Evolutionary conservation across 495 filamentous ascomycete genomes (phyloP), one percentile per base, ranked within the genome.

Genomic region (Neurospora pannonica): DNA sequence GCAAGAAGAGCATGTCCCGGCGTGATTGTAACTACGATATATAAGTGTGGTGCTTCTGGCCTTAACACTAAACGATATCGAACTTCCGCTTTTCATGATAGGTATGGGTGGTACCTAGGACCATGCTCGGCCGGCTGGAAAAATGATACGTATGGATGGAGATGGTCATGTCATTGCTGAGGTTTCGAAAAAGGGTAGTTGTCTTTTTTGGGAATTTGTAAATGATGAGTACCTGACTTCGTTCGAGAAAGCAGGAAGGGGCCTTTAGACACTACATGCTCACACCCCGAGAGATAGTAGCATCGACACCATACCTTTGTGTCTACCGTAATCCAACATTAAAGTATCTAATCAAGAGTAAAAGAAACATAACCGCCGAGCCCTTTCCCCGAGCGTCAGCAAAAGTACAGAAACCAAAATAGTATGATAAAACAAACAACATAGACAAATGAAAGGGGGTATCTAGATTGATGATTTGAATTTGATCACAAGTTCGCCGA

Each of bases 401-500:
- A 67, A 67, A 54, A 67, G 54, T 42, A 70, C 15, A 60, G 37
- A 54, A 38, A 24, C 36, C 5, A 7, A 40, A n/a, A 15, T 60
- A 28, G 48, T 38, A 69, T 34, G 34, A 38, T 42, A 48, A 48
- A 48, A 72, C 40, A 48, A 48, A 72, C 60, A 73, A 31, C 11
- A 48, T 43, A 21, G 9, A 46, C 40, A 71, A 34, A 54, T 31
- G 54, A 10, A 73, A 73, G 37, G 60, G 74, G 76, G 73, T 73
- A 75, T 75, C 74, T 72, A 72, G 43, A 72, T 72, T 71, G 28
- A 40, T 40, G n/a, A 77, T 54, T 24, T 74, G 28, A 62, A 9
- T 31, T 17, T 9, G 31, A 34, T 67, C 72, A 74, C 72, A 31
- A 72, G 31, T 71, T 28, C 62, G 46, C 46, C 54, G 71, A 72